Evolutionary conservation across 176 grass and related monocot species (phyloP).

Genomic region (Neostapfia colusana): DNA sequence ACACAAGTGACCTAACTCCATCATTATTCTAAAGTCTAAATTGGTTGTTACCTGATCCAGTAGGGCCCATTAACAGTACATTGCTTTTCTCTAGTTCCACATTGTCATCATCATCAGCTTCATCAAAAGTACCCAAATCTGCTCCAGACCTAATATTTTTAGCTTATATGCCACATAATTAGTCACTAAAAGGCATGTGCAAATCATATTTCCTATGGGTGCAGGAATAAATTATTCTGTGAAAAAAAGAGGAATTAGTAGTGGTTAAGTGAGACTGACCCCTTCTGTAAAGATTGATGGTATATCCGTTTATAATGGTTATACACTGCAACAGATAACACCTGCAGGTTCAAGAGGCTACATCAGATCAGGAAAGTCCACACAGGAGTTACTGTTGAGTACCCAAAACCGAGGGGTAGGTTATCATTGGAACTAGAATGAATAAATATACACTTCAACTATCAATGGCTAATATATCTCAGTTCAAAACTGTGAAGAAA

Average conservation of each 20-base stretch:
- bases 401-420: conserved; percentile 18
- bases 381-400: neutral
- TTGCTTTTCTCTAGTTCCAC: conserved; percentile 99
- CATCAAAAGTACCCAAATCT: conserved; percentile 66
- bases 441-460: conserved; percentile 15
- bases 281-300: conserved; percentile 74
- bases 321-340: conserved; percentile 94
- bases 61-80: conserved; percentile 94
- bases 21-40: conserved; percentile 16
- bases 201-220: conserved; percentile 18
- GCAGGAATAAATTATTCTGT: conserved; percentile 8
- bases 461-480: conserved; percentile 4
- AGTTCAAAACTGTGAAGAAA: conserved; percentile 6
- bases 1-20: neutral
- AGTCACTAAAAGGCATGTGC: conserved; percentile 45
- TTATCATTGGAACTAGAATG: conserved; percentile 7
- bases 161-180: conserved; percentile 67
- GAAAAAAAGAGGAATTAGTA: conserved; percentile 1
- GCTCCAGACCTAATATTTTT: conserved; percentile 70
- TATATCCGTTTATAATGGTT: conserved; percentile 99
- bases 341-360: conserved; percentile 57
- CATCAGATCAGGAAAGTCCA: conserved; percentile 22
- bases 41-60: conserved; percentile 73
- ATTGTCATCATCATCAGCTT: conserved; percentile 71
- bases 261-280: conserved; percentile 50